A percentile compares a stretch with the other conserved stretches of the same genome.
Evolutionary conservation across 1,284 basidiomycete genomes (phyloP).

Genomic region (Phylloporus sp.): DNA sequence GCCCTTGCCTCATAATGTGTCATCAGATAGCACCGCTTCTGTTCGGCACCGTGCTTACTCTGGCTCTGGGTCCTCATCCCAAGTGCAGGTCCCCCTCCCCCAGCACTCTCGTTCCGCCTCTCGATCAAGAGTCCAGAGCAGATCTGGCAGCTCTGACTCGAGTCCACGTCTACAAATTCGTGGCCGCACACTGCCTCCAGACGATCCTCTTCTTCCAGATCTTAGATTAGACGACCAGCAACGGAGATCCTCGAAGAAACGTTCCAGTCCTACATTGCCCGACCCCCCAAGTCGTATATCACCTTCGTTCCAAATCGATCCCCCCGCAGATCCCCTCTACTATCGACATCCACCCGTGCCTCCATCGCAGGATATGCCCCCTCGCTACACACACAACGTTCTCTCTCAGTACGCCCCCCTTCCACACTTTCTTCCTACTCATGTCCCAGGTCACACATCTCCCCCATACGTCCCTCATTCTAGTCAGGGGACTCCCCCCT

Average conservation of each 20-base stretch:
- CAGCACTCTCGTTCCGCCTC: slow-evolving; percentile 34
- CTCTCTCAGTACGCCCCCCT: slow-evolving; percentile 30
- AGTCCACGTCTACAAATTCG: slow-evolving; percentile 45
- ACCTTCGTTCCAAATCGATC: slow-evolving; percentile 21
- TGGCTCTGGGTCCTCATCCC: slow-evolving; percentile 35
- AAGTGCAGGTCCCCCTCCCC: slow-evolving; percentile 41
- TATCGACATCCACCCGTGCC: slow-evolving; percentile 21
- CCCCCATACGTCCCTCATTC: slow-evolving; percentile 33
- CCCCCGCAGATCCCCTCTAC: slow-evolving; percentile 20
- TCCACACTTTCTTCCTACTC: slow-evolving; percentile 24
- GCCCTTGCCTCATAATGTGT: slow-evolving; percentile 10
- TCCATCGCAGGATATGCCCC: slow-evolving; percentile 30
- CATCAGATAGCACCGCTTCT: slow-evolving; percentile 32
- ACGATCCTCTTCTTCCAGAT: slow-evolving; percentile 27
- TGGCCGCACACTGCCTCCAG: slow-evolving; percentile 33
- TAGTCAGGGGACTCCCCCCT: slow-evolving; percentile 38
- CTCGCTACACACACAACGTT: slow-evolving; percentile 24
- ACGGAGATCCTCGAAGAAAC: slow-evolving; percentile 17
- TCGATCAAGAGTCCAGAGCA: slow-evolving; percentile 46
- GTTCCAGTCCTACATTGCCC: slow-evolving; percentile 25
- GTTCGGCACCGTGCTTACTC: slow-evolving; percentile 30
- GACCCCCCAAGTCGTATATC: slow-evolving; percentile 22
- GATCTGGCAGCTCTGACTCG: slow-evolving; percentile 47
- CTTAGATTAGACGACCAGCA: slow-evolving; percentile 30
- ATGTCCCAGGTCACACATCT: slow-evolving; percentile 33